These are phyloP conservation scores for Penicillium concentricum DNA, from an alignment of 2,329 filamentous ascomycete species.

Conservation along the genomic window DNA sequence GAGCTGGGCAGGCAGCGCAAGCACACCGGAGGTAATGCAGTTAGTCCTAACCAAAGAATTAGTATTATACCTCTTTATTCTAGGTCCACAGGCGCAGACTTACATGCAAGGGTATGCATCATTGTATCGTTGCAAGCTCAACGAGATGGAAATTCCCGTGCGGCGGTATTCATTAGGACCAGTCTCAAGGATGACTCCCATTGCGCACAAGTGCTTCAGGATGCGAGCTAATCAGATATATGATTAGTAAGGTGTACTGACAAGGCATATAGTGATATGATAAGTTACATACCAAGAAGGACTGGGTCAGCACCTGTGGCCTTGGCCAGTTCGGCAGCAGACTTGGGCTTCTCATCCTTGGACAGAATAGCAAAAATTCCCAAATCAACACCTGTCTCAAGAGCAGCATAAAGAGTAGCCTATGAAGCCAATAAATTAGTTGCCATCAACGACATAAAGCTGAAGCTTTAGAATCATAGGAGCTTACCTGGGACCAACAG, in stretches of 20 bases:
- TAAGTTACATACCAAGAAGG: constrained; percentile 17
- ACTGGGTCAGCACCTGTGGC: constrained; percentile 18
- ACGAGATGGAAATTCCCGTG: constrained; percentile 32
- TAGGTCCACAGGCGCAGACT: background rate
- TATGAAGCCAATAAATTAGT: background rate
- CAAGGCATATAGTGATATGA: background rate
- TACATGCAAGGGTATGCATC: constrained; percentile 28
- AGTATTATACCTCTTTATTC: background rate
- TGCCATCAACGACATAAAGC: background rate
- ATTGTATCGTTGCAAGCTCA: constrained; percentile 20
- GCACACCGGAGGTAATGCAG: constrained; percentile 26
- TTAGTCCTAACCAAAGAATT: constrained; percentile 19
- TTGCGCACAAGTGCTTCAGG: constrained; percentile 37
- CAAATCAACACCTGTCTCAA: constrained; percentile 25
- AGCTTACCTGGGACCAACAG: constrained; percentile 16
- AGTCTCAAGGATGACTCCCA: constrained; percentile 36
- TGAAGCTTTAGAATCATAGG: background rate
- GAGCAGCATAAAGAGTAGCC: constrained; percentile 16
- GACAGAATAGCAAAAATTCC: constrained; percentile 24
- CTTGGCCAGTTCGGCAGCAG: constrained; percentile 19
- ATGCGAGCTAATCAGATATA: constrained; percentile 23
- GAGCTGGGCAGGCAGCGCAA: constrained; percentile 27
- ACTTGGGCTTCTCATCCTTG: constrained; percentile 23
- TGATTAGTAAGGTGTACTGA: background rate
- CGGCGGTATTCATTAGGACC: constrained; percentile 33